These are phyloP conservation scores for Clitocybe nebularis DNA, from an alignment of 1,284 basidiomycete genomes.

Conservation along the genomic window DNA sequence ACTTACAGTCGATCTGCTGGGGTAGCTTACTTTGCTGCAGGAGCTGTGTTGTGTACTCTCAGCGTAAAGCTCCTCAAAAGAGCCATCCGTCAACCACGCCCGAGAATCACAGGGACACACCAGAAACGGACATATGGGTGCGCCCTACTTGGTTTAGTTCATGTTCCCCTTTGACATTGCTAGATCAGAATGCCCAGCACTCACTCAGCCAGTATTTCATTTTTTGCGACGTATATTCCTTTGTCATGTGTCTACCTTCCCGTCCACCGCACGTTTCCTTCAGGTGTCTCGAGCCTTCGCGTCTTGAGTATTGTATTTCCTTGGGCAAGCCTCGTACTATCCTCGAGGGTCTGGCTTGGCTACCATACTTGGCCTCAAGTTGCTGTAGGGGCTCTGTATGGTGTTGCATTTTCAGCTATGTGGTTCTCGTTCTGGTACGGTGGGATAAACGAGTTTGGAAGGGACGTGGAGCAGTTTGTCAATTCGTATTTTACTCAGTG, in stretches of 20 bases:
- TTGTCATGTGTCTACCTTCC: slow-evolving; percentile 57
- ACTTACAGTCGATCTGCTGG: slow-evolving; percentile 69
- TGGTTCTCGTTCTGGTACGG: slow-evolving; percentile 65
- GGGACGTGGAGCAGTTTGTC: slow-evolving; percentile 17
- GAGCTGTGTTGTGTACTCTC: slow-evolving; percentile 59
- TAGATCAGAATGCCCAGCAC: slow-evolving; percentile 80
- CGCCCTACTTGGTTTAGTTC: slow-evolving; percentile 6
- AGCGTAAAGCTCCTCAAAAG: slow-evolving; percentile 70
- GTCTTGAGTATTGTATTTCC: slow-evolving; percentile 44
- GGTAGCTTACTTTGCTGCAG: slow-evolving; percentile 63
- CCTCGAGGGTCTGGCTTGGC: slow-evolving; percentile 75
- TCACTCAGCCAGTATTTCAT: slow-evolving; percentile 75
- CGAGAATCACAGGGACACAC: slow-evolving; percentile 36
- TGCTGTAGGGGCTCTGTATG: slow-evolving; percentile 59
- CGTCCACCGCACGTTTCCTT: slow-evolving; percentile 39
- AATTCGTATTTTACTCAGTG: no score
- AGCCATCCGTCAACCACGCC: slow-evolving; percentile 70
- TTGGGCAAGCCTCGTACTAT: slow-evolving; percentile 53
- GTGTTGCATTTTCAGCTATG: slow-evolving; percentile 47
- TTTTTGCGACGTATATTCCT: slow-evolving; percentile 64
- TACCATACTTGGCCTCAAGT: slow-evolving; percentile 81
- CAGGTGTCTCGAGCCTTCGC: slow-evolving; percentile 27
- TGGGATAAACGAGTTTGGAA: slow-evolving; percentile 31
- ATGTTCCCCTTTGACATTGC: slow-evolving; percentile 1
- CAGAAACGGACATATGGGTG: slow-evolving; percentile 37